Percentiles rank a stretch among this genome's conserved stretches.
Conservation (phyloP, 2,329 filamentous ascomycete species). For the Escovopsis sp. region DNA sequence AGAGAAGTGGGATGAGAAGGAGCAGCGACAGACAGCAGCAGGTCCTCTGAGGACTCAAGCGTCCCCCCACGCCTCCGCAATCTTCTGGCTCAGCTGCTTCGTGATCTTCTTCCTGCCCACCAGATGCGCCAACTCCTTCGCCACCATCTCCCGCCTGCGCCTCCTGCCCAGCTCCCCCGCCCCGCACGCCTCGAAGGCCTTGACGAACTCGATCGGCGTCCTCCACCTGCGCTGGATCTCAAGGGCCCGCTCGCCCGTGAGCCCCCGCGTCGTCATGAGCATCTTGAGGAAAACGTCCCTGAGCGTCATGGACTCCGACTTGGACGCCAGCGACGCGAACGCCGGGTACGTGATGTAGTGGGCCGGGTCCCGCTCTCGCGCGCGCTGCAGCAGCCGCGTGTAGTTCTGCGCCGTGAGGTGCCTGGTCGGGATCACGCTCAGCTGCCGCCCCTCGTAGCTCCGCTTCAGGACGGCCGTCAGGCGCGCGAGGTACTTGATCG, state of each 20-base stretch:
- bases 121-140: slow-evolving; percentile 37
- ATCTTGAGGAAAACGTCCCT: slow-evolving; percentile 69
- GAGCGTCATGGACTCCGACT: slow-evolving; percentile 58
- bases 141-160: slow-evolving; percentile 45
- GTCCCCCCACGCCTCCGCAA: slow-evolving; percentile 58
- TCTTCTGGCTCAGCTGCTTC: slow-evolving; percentile 48
- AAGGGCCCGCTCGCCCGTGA: slow-evolving; percentile 63
- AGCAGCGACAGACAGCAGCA: not conserved
- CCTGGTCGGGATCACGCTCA: slow-evolving; percentile 50
- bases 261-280: slow-evolving; percentile 64
- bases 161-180: slow-evolving; percentile 33
- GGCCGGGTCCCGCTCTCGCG: slow-evolving; percentile 37
- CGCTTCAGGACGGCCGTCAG: slow-evolving; percentile 55
- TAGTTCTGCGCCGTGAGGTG: slow-evolving; percentile 51
- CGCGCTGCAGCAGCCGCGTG: slow-evolving; percentile 42
- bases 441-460: slow-evolving; percentile 42
- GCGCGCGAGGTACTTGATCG: slow-evolving; percentile 56
- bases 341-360: slow-evolving; percentile 55
- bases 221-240: slow-evolving; percentile 69
- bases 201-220: slow-evolving; percentile 56
- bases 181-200: slow-evolving; percentile 47
- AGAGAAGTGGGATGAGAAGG: no score
- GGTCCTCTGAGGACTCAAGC: slow-evolving; percentile 16
- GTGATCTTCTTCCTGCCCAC: slow-evolving; percentile 54
- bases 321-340: slow-evolving; percentile 58